Conservation (phyloP, 768 basidiomycete genomes). For the Auricularia heimuer region DNA sequence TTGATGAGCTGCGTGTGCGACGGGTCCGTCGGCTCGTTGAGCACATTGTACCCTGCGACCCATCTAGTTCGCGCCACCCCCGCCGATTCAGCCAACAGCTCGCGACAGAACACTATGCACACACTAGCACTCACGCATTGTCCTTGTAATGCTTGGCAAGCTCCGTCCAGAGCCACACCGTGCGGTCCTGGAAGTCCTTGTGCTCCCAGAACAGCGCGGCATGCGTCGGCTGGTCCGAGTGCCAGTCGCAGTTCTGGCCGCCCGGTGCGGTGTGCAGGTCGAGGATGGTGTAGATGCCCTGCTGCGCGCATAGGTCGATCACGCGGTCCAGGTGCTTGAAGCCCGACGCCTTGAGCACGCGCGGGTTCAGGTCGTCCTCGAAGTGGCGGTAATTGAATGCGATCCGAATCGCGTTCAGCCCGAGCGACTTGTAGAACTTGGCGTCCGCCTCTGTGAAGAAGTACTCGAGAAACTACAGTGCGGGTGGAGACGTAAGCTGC, state of each 20-base stretch:
- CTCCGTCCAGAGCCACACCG: slow-evolving; percentile 67
- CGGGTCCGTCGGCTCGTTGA: slow-evolving; percentile 77
- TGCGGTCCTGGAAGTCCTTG: slow-evolving; percentile 76
- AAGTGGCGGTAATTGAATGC: slow-evolving; percentile 70
- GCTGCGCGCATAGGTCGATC: slow-evolving; percentile 59
- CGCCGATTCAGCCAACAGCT: background rate
- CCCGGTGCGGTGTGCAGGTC: slow-evolving; percentile 59
- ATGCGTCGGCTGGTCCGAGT: slow-evolving; percentile 60
- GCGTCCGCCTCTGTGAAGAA: slow-evolving; percentile 72
- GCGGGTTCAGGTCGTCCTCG: slow-evolving; percentile 73
- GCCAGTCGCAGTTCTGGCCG: slow-evolving; percentile 23
- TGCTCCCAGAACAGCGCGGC: slow-evolving; percentile 68
- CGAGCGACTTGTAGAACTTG: slow-evolving; percentile 65
- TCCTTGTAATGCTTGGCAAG: slow-evolving; percentile 65
- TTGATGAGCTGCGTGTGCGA: slow-evolving; percentile 50
- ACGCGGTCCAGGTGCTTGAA: slow-evolving; percentile 82
- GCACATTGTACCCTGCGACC: slow-evolving; percentile 80
- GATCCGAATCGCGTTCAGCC: slow-evolving; percentile 70
- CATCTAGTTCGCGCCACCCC: slow-evolving; percentile 24
- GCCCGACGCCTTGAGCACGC: slow-evolving; percentile 61
- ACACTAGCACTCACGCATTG: slow-evolving; percentile 32
- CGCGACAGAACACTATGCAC: background rate
- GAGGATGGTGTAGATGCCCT: slow-evolving; percentile 60
- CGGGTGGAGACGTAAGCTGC: too few relatives aligned
- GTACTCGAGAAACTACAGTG: slow-evolving; percentile 61